phyloP scores from a whole-genome alignment of 139 green algal species.

The Micractinium sp. region DNA sequence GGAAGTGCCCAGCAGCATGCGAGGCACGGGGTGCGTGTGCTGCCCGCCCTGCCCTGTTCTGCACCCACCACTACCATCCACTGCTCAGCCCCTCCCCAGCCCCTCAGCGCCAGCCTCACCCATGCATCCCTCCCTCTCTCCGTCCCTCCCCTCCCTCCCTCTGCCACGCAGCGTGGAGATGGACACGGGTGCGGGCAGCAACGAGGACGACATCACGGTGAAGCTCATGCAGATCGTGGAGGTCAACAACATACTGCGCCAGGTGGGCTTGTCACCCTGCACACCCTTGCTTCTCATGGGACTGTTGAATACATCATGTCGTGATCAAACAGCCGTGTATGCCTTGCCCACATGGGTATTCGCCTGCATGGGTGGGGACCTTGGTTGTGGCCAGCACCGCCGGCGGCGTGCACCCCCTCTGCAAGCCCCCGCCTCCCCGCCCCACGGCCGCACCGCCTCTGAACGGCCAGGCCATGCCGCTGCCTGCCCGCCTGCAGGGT shows the following conservation, averaged over 20 bases:
- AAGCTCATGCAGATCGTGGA: slow-evolving; percentile 97
- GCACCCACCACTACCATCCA: background rate
- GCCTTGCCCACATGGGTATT: too few relatives aligned
- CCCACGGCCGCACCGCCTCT: too few relatives aligned
- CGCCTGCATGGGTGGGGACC: background rate
- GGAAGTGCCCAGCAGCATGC: too few relatives aligned
- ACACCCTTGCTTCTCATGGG: too few relatives aligned
- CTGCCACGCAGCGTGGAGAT: slow-evolving; percentile 94
- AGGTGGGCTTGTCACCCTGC: slow-evolving; percentile 5
- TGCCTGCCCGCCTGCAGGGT: slow-evolving; percentile 44
- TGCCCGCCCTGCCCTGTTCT: too few relatives aligned
- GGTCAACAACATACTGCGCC: slow-evolving; percentile 72
- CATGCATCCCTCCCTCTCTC: background rate
- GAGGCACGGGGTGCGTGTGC: too few relatives aligned
- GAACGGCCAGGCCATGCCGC: background rate
- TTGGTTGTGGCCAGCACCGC: background rate
- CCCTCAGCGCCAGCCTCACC: too few relatives aligned
- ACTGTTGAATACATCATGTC: too few relatives aligned
- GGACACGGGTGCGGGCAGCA: slow-evolving; percentile 87
- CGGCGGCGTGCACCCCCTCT: background rate
- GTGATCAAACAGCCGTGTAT: too few relatives aligned
- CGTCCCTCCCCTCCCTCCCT: background rate
- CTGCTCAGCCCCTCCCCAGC: too few relatives aligned
- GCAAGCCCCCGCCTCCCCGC: too few relatives aligned
- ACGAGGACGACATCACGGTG: slow-evolving; percentile 99